Evolutionary conservation across 1,284 basidiomycete genomes (phyloP), one percentile per base, ranked within the genome.

Genomic region (Cutaneotrichosporon curvatum): DNA sequence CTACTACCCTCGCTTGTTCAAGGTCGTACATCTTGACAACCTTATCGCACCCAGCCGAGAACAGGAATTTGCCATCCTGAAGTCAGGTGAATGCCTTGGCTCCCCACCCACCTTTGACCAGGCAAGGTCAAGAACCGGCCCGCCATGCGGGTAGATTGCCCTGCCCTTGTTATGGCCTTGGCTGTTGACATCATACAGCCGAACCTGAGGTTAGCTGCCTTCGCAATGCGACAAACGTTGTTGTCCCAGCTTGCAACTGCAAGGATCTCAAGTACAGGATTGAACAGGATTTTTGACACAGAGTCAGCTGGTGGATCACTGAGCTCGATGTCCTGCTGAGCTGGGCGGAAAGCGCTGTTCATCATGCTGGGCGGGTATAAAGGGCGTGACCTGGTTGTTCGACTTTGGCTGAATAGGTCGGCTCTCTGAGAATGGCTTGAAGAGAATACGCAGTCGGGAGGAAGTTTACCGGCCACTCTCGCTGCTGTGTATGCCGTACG

Each of bases 21-120:
- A 28, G 74, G 64, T 92, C 88, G 69, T 81, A 88, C 79, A 87
- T 82, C 43, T 83, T 78, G 5, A 78, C 87, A 9, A 82, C 82
- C 66, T 88, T 88, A 73, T 94, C 89, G 31, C 84, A 84, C 33
- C 87, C 87, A n/a, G 82, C 83, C 16, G 86, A 88, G 59, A 91
- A 79, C 28, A 90, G 74, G 66, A 86, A 86, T 59, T 76, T 82
- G 25, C 87, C 87, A 53, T 88, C 85, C 83, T 74, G 50, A 10
- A 4, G 37, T 42, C 14, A 51, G n/a, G 43, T 28, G 16, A 21
- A 42, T 19, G n/a, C 18, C 28, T n/a, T 3, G 21, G 21, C n/a
- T n/a, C 33, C n/a, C 23, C 15, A 14, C 70, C 51, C 40, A 75
- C 75, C 41, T 82, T 83, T 65, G 82, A 85, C 88, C 88, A 92